phyloP scores from a whole-genome alignment of 2,329 filamentous ascomycete genomes.

The Clonostachys byssicola region DNA sequence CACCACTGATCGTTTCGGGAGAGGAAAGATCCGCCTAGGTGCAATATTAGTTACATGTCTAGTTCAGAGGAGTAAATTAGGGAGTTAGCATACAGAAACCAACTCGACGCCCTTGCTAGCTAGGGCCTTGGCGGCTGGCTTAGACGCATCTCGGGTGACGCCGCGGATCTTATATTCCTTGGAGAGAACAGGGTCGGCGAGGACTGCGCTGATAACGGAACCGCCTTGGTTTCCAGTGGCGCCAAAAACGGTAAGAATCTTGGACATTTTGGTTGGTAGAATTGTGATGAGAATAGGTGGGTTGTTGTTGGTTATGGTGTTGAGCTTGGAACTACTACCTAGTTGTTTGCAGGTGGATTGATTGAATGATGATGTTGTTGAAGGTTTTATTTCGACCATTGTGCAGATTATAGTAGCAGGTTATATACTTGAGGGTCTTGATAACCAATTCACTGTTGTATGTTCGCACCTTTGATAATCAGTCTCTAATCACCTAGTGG shows the following conservation, averaged over 20 bases:
- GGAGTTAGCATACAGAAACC: conserved; percentile 19
- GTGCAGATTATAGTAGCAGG: too few species aligned
- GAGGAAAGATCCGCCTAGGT: conserved; percentile 34
- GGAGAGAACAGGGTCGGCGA: conserved; percentile 37
- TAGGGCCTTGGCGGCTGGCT: conserved; percentile 30
- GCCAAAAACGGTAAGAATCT: conserved; percentile 36
- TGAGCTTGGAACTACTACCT: too few species aligned
- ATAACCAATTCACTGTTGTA: too few species aligned
- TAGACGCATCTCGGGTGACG: conserved; percentile 37
- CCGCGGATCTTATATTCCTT: conserved; percentile 38
- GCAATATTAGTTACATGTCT: conserved; percentile 1
- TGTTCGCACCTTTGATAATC: too few species aligned
- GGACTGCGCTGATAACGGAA: conserved; percentile 37
- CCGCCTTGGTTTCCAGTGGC: conserved; percentile 45
- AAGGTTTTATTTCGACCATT: too few species aligned
- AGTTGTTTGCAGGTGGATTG: too few species aligned
- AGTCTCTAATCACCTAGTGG: too few species aligned
- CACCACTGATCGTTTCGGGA: conserved; percentile 23
- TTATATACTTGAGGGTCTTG: too few species aligned
- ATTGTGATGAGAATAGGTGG: too few species aligned
- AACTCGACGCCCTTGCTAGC: conserved; percentile 35
- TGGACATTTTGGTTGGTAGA: conserved; percentile 2
- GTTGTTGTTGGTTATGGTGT: too few species aligned
- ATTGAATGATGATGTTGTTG: too few species aligned
- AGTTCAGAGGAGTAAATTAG: neutral